phyloP scores from a whole-genome alignment of 805 yeast genomes.

The Wickerhamomyces pijperi region DNA sequence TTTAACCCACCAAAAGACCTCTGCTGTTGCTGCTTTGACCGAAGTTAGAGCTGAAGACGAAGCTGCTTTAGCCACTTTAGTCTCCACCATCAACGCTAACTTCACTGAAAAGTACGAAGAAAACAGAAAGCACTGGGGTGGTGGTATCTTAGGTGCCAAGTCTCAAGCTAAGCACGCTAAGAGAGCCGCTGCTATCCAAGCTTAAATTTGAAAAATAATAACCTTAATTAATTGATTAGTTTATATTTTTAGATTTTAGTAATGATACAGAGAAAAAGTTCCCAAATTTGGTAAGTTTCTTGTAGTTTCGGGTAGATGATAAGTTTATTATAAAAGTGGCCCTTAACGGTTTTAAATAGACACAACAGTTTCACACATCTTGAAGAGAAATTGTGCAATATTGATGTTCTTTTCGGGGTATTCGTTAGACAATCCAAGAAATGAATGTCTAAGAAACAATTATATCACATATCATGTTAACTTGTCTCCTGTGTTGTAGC shows the following conservation, averaged over 20 bases:
- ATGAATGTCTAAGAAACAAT: too few species aligned
- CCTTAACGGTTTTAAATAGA: too few species aligned
- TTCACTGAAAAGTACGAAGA: constrained; percentile 92
- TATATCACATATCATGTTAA: too few species aligned
- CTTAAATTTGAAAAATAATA: constrained; percentile 7
- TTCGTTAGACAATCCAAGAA: too few species aligned
- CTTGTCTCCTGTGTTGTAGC: too few species aligned
- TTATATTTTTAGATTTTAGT: too few species aligned
- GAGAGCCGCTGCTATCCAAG: constrained; percentile 13
- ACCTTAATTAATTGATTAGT: not conserved
- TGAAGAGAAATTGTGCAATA: too few species aligned
- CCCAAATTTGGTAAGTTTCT: not conserved
- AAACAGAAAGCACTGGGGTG: constrained; percentile 98
- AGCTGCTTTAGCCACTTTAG: constrained; percentile 85
- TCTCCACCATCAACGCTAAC: constrained; percentile 90
- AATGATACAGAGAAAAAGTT: too few species aligned
- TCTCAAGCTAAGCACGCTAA: constrained; percentile 66
- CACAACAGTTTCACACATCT: too few species aligned
- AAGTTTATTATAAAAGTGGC: too few species aligned
- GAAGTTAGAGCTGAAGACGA: constrained; percentile 93
- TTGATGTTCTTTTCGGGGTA: too few species aligned
- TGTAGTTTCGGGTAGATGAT: too few species aligned
- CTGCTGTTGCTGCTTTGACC: constrained; percentile 94
- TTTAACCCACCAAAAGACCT: constrained; percentile 93
- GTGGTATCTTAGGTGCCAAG: constrained; percentile 96